These are phyloP conservation scores for Sequoia sempervirens DNA, from an alignment of 75 land plant species.

Conservation along the genomic window DNA sequence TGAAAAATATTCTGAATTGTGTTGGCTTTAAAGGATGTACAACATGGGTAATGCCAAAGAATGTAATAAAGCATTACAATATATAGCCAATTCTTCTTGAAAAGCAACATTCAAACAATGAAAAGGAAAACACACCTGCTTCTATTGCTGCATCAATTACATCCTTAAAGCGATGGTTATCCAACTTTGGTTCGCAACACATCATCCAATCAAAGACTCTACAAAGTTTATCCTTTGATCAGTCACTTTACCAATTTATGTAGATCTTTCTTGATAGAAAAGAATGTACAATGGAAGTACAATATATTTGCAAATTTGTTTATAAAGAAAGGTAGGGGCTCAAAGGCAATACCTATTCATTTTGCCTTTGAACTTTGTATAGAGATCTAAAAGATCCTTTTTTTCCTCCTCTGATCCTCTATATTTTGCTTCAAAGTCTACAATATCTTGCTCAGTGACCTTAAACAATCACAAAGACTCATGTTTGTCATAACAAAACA, in stretches of 20 bases:
- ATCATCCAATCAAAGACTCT: slow-evolving; percentile 82
- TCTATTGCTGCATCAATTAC: slow-evolving; percentile 76
- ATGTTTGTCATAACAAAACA: not conserved
- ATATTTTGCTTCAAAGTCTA: slow-evolving; percentile 79
- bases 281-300: not conserved
- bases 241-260: not conserved
- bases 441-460: slow-evolving; percentile 91
- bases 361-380: slow-evolving; percentile 68
- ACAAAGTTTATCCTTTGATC: not conserved
- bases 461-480: slow-evolving; percentile 6
- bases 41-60: not conserved
- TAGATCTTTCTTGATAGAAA: not conserved
- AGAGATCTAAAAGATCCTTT: slow-evolving; percentile 67
- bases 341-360: slow-evolving; percentile 45
- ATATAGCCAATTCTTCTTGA: not conserved
- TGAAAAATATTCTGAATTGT: too few relatives aligned
- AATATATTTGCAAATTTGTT: not conserved
- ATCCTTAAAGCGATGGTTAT: slow-evolving; percentile 90
- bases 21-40: too few relatives aligned
- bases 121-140: slow-evolving; percentile 35
- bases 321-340: not conserved
- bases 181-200: slow-evolving; percentile 81
- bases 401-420: slow-evolving; percentile 80
- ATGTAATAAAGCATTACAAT: not conserved
- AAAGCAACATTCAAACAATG: not conserved